Conservation (phyloP, 306 rosid genomes). For the Quercus alba region DNA sequence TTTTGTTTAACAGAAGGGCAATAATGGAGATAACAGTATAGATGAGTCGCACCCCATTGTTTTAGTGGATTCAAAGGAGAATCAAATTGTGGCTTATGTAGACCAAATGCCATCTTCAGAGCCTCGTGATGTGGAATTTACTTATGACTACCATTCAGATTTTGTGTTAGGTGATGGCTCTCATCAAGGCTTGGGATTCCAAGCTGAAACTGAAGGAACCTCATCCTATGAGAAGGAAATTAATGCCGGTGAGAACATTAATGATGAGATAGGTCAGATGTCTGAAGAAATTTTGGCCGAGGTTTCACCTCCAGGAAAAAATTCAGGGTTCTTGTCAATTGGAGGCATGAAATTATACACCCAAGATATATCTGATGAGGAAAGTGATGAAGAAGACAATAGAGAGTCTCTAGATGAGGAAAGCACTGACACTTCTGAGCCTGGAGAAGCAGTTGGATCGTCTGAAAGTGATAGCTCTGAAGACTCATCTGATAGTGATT, state of each 20-base stretch:
- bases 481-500: conserved; percentile 63
- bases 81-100: conserved; percentile 39
- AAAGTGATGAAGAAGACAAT: conserved; percentile 45
- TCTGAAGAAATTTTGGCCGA: conserved; percentile 36
- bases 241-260: conserved; percentile 34
- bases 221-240: conserved; percentile 43
- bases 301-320: conserved; percentile 34
- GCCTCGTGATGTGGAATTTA: conserved; percentile 35
- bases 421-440: conserved; percentile 32
- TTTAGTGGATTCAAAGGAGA: conserved; percentile 43
- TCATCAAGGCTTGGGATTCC: conserved; percentile 79
- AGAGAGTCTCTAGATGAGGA: conserved; percentile 47
- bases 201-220: conserved; percentile 50
- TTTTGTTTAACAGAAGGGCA: conserved; percentile 46
- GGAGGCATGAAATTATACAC: conserved; percentile 85
- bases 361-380: conserved; percentile 65
- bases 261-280: conserved; percentile 33
- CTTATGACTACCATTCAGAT: conserved; percentile 56
- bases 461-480: conserved; percentile 62
- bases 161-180: conserved; percentile 78
- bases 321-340: conserved; percentile 82
- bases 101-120: conserved; percentile 55
- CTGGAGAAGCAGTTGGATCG: conserved; percentile 41
- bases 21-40: conserved; percentile 21
- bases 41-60: conserved; percentile 43